A percentile compares a stretch with the other conserved stretches of the same genome.
Conservation (phyloP, 164 flowering plant genomes). For the Cinnamomum micranthum region DNA sequence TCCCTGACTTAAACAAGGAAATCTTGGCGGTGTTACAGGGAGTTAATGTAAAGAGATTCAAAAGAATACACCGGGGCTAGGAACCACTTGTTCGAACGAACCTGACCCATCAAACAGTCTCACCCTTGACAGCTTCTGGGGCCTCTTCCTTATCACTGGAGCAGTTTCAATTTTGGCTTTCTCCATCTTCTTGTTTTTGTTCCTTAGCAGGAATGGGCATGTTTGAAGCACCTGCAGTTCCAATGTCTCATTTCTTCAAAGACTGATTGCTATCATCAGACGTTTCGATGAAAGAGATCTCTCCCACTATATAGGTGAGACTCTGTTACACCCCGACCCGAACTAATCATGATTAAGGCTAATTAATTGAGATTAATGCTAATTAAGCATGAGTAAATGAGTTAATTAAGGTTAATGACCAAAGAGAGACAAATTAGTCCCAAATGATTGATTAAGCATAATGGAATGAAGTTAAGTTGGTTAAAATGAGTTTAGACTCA, state of each 20-base stretch:
- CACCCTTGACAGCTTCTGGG: conserved; percentile 14
- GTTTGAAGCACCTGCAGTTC: background rate
- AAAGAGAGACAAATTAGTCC: too few relatives aligned
- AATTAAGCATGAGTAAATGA: too few relatives aligned
- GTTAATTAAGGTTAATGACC: too few relatives aligned
- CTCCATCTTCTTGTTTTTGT: conserved; percentile 11
- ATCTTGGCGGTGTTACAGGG: conserved; percentile 27
- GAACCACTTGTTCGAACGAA: conserved; percentile 11
- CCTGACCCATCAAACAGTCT: conserved; percentile 7
- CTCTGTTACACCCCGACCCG: too few relatives aligned
- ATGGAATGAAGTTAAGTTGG: too few relatives aligned
- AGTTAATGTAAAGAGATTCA: conserved; percentile 23
- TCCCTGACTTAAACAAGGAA: conserved; percentile 34
- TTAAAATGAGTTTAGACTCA: too few relatives aligned
- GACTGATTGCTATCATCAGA: background rate
- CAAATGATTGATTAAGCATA: too few relatives aligned
- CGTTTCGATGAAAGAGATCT: conserved; percentile 18
- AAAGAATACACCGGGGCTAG: conserved; percentile 21
- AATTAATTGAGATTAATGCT: too few relatives aligned
- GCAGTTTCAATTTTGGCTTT: conserved; percentile 23
- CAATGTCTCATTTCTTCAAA: conserved; percentile 15
- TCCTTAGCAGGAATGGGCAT: conserved; percentile 19
- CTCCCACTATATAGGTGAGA: conserved; percentile 2
- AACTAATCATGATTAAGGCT: too few relatives aligned
- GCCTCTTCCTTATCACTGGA: conserved; percentile 45